Percentiles rank a stretch among this genome's conserved stretches.
phyloP scores from a whole-genome alignment of 257 asterid species.

The Cynanchum wilfordii region DNA sequence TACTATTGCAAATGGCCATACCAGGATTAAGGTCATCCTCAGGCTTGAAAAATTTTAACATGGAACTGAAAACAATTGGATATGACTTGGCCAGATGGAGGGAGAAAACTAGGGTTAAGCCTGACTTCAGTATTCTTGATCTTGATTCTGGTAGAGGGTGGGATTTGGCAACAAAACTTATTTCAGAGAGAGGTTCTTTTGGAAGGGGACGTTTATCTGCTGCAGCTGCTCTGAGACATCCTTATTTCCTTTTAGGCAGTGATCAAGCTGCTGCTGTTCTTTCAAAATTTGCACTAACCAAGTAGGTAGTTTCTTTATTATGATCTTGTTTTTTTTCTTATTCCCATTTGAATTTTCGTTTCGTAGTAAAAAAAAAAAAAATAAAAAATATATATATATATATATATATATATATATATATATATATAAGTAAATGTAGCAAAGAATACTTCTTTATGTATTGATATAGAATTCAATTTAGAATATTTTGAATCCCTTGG shows the following conservation, averaged over 20 bases:
- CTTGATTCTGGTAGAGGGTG: slow-evolving; percentile 96
- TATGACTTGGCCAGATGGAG: slow-evolving; percentile 88
- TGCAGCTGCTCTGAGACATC: slow-evolving; percentile 89
- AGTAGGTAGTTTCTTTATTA: slow-evolving; percentile 22
- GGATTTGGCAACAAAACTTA: slow-evolving; percentile 87
- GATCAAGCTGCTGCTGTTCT: slow-evolving; percentile 91
- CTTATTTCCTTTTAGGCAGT: slow-evolving; percentile 84
- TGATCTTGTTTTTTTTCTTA: too few species aligned
- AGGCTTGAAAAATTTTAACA: slow-evolving; percentile 74
- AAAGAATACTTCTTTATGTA: too few species aligned
- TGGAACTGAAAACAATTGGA: slow-evolving; percentile 63
- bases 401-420: too few species aligned
- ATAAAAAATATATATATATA: too few species aligned
- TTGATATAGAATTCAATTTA: too few species aligned
- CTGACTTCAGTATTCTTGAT: slow-evolving; percentile 75
- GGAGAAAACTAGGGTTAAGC: slow-evolving; percentile 60
- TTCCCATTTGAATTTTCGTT: too few species aligned
- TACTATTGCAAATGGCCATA: slow-evolving; percentile 83
- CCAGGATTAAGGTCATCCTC: slow-evolving; percentile 68
- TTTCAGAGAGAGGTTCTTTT: slow-evolving; percentile 62
- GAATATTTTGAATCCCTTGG: too few species aligned
- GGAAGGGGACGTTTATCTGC: slow-evolving; percentile 73
- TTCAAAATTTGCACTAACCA: slow-evolving; percentile 58
- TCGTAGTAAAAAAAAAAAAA: too few species aligned
- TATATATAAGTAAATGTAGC: too few species aligned